Base-by-base conservation (phyloP, 228 moss, liverwort and hornwort genomes). In the Sphagnum fallax region DNA sequence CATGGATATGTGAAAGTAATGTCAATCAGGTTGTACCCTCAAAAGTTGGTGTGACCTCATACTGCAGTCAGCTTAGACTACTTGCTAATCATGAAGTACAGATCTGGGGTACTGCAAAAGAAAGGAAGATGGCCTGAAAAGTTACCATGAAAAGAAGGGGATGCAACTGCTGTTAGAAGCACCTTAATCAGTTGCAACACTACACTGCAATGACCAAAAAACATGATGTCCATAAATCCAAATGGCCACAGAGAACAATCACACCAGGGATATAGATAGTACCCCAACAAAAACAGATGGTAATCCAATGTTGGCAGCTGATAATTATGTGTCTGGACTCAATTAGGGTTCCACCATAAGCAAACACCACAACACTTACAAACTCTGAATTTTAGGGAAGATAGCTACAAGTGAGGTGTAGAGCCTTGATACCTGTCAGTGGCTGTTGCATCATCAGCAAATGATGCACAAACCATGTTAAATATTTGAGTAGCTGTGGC, bases 101-200 rank as follows among this genome's bases (percentile, higher is more conserved):
- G 32, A 32, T 32, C 32, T 32, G 32, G 32, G 32, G 32, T 32
- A 32, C 32, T 32, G 32, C 32, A 32, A 32, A 32, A 32, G 32
- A 32, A 32, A 32, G 32, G 32, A 32, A 32, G 32, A 32, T 32
- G 32, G 32, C 32, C 32, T 32, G 32, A 32, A 32, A 32, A 32
- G 32, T 32, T 32, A 95, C 95, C 95, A 87, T 91, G 90, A 77
- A 93, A 98, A 51, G 93, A 82, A 52, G 90, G 66, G 60, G 97
- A 98, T 64, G 97, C 83, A 67, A 98, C 91, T 55, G 97, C 93
- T 15, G 97, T 98, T 58, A 98, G 73, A n/a, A 98, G 82, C 62
- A 98, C 98, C 78, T 98, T 98, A 61, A 98, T 98, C 59, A 98
- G 94, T 84, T 98, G 98, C 63, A 98, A 80, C 75, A 98, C 89